Base-by-base conservation (phyloP, 192 early-diverging fungal genomes). In the Rhizophagus clarus region DNA sequence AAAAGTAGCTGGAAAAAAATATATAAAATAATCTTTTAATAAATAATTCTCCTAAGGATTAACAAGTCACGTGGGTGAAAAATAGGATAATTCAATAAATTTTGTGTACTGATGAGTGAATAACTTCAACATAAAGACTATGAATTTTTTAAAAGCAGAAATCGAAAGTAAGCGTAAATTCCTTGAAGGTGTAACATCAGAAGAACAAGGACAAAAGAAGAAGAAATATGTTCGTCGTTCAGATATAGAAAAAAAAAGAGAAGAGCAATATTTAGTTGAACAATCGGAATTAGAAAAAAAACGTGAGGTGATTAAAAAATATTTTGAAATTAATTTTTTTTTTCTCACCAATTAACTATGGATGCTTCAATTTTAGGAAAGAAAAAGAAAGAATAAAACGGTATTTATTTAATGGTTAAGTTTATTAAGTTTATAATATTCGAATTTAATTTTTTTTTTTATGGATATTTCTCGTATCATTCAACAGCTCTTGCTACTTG, bases 141-240 rank as follows among this genome's bases (percentile, higher is more conserved):
- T 91, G 90, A 88, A 91, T 74, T 74, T 89, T 62, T 75, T 94
- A 28, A 90, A 95, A 85, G 92, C 89, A 1, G 89, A 93, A 68
- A 88, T 96, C 11, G 90, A 89, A 42, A 90, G 90, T 82, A 96
- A 97, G 82, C 90, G 94, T 22, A 94, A 94, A 72, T 81, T 82
- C 24, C 34, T 91, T 4, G 90, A 83, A 7, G 56, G 84, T 2
- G 75, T 81, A 4, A 69, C 75, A 26, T 76, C 76, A 3, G 78
- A 70, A 29, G 81, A 42, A 34, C 77, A 71, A 28, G 64, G 61
- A 14, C 56, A 82, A 60, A 81, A 79, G 34, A 87, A 86, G 37
- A 95, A 90, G 82, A 96, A 96, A 83, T 98, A 97, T 85, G 81
- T 96, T 31, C 92, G 92, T 79, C 88, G 95, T 22, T 93, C 90